A percentile compares a stretch with the other conserved stretches of the same genome.
Evolutionary conservation across 2,329 filamentous ascomycete genomes (phyloP).

Genomic region (Diaporthe batatas): DNA sequence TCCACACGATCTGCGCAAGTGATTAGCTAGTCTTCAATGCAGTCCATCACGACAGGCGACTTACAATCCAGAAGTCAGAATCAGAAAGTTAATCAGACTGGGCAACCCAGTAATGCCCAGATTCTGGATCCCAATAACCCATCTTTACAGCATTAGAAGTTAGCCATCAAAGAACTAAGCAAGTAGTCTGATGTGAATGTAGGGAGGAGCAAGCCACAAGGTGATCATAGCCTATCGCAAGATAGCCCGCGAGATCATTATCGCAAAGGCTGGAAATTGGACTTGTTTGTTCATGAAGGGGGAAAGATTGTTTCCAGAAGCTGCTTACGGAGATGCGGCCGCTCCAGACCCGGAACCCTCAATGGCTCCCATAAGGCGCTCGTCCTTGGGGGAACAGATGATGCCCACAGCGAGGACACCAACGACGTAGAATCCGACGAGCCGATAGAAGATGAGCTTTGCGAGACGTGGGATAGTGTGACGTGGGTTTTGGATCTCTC

Average conservation of each 20-base stretch:
- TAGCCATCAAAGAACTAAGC: too few relatives aligned
- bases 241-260: too few relatives aligned
- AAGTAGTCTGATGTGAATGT: too few relatives aligned
- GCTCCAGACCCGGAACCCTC: conserved; percentile 46
- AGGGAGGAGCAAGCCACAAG: too few relatives aligned
- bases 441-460: conserved; percentile 49
- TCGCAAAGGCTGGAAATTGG: too few relatives aligned
- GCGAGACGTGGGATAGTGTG: conserved; percentile 43
- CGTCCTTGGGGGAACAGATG: conserved; percentile 51
- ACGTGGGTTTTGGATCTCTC: conserved; percentile 44
- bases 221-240: too few relatives aligned
- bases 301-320: too few relatives aligned
- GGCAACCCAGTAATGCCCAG: conserved; percentile 72
- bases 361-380: conserved; percentile 49
- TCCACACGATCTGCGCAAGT: conserved; percentile 1
- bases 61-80: conserved; percentile 57
- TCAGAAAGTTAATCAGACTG: conserved; percentile 76
- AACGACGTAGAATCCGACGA: conserved; percentile 50
- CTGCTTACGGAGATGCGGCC: conserved; percentile 44
- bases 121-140: conserved; percentile 72
- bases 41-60: not conserved
- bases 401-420: conserved; percentile 48
- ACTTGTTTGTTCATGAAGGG: too few relatives aligned
- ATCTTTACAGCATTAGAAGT: not conserved
- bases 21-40: not conserved